Evolutionary conservation across 176 grass and related monocot species (phyloP).

Genomic region (Oryza coarctata): DNA sequence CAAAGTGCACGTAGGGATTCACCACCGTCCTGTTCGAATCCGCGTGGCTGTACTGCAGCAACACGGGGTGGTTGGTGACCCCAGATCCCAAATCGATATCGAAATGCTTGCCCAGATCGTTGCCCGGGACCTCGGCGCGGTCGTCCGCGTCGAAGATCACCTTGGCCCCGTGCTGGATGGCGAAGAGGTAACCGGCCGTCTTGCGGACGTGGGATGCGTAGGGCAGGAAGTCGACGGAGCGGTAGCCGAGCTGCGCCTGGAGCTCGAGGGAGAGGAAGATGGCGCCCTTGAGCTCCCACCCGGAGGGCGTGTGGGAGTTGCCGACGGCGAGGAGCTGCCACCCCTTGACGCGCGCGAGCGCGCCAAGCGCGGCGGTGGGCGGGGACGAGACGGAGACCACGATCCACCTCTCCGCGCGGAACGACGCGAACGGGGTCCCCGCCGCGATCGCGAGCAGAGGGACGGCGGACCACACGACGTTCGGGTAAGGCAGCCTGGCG

Average conservation of each 20-base stretch:
- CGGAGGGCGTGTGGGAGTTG: constrained; percentile 74
- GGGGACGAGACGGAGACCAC: constrained; percentile 77
- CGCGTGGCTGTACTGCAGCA: constrained; percentile 93
- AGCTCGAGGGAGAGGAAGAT: constrained; percentile 94
- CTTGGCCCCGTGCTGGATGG: constrained; percentile 93
- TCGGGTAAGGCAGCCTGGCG: constrained; percentile 59
- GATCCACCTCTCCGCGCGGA: constrained; percentile 91
- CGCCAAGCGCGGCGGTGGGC: constrained; percentile 63
- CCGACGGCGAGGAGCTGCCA: constrained; percentile 96
- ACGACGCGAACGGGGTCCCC: constrained; percentile 50
- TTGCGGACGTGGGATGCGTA: constrained; percentile 90
- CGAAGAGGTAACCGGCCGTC: constrained; percentile 87
- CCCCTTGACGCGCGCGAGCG: constrained; percentile 65
- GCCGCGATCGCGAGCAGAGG: constrained; percentile 47
- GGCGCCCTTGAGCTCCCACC: constrained; percentile 90
- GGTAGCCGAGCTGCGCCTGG: constrained; percentile 87
- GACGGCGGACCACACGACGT: constrained; percentile 65
- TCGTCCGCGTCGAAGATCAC: constrained; percentile 91
- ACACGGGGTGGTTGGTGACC: constrained; percentile 60
- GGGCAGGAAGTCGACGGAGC: constrained; percentile 88
- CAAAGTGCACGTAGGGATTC: constrained; percentile 96
- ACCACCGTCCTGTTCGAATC: constrained; percentile 88
- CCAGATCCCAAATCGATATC: constrained; percentile 74
- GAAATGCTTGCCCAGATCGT: constrained; percentile 77
- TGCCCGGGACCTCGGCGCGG: constrained; percentile 79